Base-by-base conservation (phyloP, 2,329 filamentous ascomycete genomes). In the Fusarium aywerte region DNA sequence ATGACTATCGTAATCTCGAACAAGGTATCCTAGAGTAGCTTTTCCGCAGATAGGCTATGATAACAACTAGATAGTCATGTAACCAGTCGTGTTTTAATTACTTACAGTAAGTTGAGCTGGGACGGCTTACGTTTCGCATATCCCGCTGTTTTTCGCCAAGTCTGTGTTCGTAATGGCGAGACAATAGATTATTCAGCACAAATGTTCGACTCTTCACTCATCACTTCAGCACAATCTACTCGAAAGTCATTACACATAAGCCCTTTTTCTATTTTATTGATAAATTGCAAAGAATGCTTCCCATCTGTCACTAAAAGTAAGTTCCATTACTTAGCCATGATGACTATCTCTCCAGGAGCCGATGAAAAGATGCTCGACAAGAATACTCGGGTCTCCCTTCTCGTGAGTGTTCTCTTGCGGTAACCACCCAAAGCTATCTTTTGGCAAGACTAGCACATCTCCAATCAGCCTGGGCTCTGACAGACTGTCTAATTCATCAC, bases 381-480 rank as follows among this genome's bases (percentile, higher is more conserved):
- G 54, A 6, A 72, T 67, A 2, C 21, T 57, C 4, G 58, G n/a
- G 3, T 68, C 61, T 10, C 61, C 61, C 39, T 68, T 59, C 32
- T 65, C 53, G 31, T 69, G 69, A 8, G 62, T 53, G 5, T 71
- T 56, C 7, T 72, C 68, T 31, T 68, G 61, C 0, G 68, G 54
- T 13, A 69, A 9, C 69, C 69, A 72, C 13, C 69, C 69, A 44
- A 72, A 72, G 25, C 69, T 71, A 20, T 76, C 72, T 39, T 67
- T 76, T 9, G 77, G 77, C 21, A 78, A 54, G 16, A 77, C 70
- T 20, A 78, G 56, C 9, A 78, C 73, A 40, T 78, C 77, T 1
- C 74, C 75, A 44, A 78, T 72, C n/a, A 77, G 58, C 11, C 60
- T 62, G 5, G 76, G 76, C 23, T 74, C 69, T 18, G 40, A 42